Evolutionary conservation across 108 stramenopile species (phyloP), one percentile per base, ranked within the genome.

Genomic region (Cyclotella baltica): DNA sequence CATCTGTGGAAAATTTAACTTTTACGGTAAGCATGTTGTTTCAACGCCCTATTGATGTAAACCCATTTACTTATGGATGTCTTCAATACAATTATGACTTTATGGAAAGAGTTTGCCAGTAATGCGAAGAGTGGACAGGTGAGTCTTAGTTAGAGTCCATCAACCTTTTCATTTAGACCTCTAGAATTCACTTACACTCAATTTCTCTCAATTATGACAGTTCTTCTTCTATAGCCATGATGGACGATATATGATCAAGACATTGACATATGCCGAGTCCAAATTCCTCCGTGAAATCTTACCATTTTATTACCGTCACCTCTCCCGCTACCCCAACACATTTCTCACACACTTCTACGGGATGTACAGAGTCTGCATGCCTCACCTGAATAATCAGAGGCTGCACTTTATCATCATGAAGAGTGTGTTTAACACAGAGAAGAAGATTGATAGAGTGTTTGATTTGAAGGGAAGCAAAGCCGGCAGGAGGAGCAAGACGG

Each of bases 181-280:
- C 2, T 35, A 33, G 25, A 56, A 13, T 22, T 8, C 22, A n/a
- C 20, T 46, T 23, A 38, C 20, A 18, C n/a, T 6, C 29, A 31
- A n/a, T 43, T 31, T n/a, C 46, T 67, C 20, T 10, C 20, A 35
- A 16, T 11, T 37, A 27, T 62, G 19, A 23, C 56, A 93, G 70
- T 97, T 96, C 76, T 96, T 97, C 87, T 97, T 97, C 74, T 97
- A 93, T 71, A 87, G 86, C 59, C 95, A 97, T 83, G 96, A 97
- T 70, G 96, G 94, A 37, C 70, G 83, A 25, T 95, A 90, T 84
- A 88, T 95, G 88, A 92, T 95, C 84, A 95, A 93, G 68, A 92
- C 93, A 28, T 88, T 91, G 50, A 91, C 91, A n/a, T 48, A 83
- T 63, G 80, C 88, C 28, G 96, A 97, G 73, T 86, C 76, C 31